A percentile compares a stretch with the other conserved stretches of the same genome.
phyloP scores from a whole-genome alignment of 495 filamentous ascomycete genomes.

The Podospora conica region DNA sequence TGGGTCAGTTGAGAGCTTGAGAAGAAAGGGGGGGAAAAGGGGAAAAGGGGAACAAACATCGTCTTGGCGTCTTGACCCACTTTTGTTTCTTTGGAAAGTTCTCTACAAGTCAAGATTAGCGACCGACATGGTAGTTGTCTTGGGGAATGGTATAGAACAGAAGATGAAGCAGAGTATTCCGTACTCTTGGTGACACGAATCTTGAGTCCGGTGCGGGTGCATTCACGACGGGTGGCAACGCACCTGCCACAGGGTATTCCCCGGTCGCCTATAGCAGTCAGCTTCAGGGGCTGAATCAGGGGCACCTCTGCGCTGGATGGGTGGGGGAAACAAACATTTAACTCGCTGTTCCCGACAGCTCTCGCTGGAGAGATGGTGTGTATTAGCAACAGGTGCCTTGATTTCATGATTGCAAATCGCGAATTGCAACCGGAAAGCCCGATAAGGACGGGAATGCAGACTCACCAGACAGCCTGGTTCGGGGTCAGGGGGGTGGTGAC shows the following conservation, averaged over 20 bases:
- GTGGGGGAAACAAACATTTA: constrained; percentile 30
- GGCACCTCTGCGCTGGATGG: not conserved
- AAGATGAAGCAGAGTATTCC: not conserved
- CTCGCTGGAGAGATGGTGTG: constrained; percentile 23
- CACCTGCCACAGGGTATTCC: constrained; percentile 40
- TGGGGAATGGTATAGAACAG: not conserved
- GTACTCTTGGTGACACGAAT: constrained; percentile 23
- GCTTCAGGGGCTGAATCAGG: not conserved
- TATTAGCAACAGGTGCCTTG: not conserved
- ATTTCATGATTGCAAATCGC: not conserved
- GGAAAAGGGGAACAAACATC: constrained; percentile 18
- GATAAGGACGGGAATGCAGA: not conserved
- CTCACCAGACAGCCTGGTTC: constrained; percentile 24
- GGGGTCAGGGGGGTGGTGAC: constrained; percentile 1
- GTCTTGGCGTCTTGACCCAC: constrained; percentile 28
- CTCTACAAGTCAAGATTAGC: constrained; percentile 8
- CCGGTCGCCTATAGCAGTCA: constrained; percentile 35
- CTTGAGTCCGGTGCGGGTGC: constrained; percentile 24
- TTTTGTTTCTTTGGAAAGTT: constrained; percentile 24
- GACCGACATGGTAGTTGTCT: not conserved
- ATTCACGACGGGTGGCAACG: constrained; percentile 15
- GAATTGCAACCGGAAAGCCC: not conserved
- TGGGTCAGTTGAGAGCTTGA: not conserved
- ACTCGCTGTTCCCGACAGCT: constrained; percentile 43
- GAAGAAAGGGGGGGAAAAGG: not conserved